These are phyloP conservation scores for Lentinula lateritia DNA, from an alignment of 768 basidiomycete genomes.

Conservation along the genomic window DNA sequence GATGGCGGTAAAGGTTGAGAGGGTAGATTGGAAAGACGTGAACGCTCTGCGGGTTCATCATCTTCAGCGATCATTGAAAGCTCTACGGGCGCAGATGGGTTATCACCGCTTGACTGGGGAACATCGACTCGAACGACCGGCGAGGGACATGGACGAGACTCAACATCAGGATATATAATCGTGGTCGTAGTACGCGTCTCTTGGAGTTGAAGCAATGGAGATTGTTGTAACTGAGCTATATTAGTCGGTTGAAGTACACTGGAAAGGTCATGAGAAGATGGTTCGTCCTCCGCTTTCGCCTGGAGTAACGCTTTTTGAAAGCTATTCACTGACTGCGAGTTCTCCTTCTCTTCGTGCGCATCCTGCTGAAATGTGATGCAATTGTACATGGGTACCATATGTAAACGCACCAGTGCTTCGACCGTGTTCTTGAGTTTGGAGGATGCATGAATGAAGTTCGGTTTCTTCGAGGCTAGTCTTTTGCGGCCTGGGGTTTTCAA, in stretches of 20 bases:
- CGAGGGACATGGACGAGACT: neutral
- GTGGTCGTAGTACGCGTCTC: neutral
- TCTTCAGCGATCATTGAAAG: conserved; percentile 71
- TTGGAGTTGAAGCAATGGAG: neutral
- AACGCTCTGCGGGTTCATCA: conserved; percentile 49
- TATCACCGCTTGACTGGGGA: neutral
- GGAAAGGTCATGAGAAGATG: neutral
- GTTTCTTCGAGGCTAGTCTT: conserved; percentile 47
- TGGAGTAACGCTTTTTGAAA: conserved; percentile 42
- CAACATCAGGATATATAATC: neutral
- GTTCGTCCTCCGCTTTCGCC: conserved; percentile 18
- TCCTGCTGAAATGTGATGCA: conserved; percentile 21
- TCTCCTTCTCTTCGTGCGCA: conserved; percentile 28
- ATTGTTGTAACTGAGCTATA: neutral
- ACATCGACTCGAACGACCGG: neutral
- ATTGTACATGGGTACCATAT: neutral
- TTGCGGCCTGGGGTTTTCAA: conserved; percentile 82
- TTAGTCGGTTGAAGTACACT: neutral
- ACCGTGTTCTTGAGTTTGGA: conserved; percentile 41
- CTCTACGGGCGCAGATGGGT: conserved; percentile 19
- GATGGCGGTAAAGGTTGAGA: neutral
- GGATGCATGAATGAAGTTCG: conserved; percentile 27
- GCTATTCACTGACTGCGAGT: conserved; percentile 33
- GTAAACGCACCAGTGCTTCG: conserved; percentile 40
- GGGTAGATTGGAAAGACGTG: neutral